Evolutionary conservation across 495 filamentous ascomycete species (phyloP).

Genomic region (Hypoxylon subgilvum): DNA sequence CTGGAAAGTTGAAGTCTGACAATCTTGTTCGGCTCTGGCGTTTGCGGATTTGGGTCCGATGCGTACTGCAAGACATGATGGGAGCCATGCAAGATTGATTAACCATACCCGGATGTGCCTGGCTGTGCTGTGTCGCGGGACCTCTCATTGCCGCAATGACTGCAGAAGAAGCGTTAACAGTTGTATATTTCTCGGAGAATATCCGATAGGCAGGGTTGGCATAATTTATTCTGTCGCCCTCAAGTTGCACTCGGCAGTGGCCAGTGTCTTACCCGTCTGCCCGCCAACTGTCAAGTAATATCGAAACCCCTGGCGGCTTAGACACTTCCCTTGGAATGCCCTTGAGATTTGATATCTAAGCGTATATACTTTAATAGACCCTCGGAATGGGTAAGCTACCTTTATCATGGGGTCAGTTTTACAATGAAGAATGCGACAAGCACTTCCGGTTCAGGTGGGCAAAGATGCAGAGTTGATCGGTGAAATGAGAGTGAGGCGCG

Average conservation of each 20-base stretch:
- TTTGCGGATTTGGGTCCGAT: conserved; percentile 14
- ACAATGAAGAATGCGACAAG: no score
- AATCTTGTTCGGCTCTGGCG: conserved; percentile 2
- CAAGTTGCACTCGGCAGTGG: conserved; percentile 5
- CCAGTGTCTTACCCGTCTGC: neutral
- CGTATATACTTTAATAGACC: no score
- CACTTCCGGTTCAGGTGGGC: no score
- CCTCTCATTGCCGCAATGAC: neutral
- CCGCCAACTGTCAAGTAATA: neutral
- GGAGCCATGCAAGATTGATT: conserved; percentile 14
- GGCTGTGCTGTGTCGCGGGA: no score
- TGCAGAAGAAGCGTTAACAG: no score
- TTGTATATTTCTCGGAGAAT: no score
- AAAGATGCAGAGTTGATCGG: no score
- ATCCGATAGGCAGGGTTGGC: neutral
- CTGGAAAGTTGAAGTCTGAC: neutral
- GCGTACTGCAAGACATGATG: conserved; percentile 11
- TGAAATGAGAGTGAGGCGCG: no score
- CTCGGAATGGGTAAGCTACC: no score
- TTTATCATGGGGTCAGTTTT: no score
- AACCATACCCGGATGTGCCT: neutral
- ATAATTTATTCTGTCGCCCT: neutral
- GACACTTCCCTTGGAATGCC: no score
- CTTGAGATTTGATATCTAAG: no score
- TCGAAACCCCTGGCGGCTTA: neutral